A percentile compares a stretch with the other conserved stretches of the same genome.
phyloP scores from a whole-genome alignment of 176 grass and related monocot genomes.

The Chrysopogon serrulatus region DNA sequence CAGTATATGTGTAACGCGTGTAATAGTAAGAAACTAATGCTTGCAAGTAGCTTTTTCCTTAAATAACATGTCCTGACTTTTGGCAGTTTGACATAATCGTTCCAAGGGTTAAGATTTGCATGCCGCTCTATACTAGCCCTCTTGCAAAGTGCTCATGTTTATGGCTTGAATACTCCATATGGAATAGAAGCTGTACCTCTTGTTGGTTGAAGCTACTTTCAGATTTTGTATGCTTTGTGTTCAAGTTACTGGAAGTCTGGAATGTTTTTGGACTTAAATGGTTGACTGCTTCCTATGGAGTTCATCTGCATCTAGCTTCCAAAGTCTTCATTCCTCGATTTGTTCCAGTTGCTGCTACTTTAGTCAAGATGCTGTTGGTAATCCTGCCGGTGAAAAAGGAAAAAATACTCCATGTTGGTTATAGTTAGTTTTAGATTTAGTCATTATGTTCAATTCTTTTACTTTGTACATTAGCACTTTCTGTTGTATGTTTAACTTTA shows the following conservation, averaged over 20 bases:
- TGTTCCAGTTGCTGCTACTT: not conserved
- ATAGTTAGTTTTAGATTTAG: not conserved
- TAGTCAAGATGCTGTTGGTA: not conserved
- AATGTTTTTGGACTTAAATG: not conserved
- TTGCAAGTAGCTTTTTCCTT: not conserved
- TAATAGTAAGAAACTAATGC: not conserved
- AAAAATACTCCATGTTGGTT: not conserved
- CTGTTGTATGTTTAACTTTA: not conserved
- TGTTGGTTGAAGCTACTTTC: not conserved
- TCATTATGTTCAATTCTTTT: not conserved
- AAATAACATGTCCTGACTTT: not conserved
- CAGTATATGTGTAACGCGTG: not conserved
- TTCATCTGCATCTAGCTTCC: not conserved
- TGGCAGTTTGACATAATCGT: not conserved
- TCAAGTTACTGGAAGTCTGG: not conserved
- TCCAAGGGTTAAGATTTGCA: not conserved
- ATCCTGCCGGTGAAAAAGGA: not conserved
- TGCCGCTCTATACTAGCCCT: not conserved
- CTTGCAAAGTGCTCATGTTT: not conserved
- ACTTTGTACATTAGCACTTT: not conserved
- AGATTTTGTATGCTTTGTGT: not conserved
- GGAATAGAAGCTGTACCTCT: not conserved
- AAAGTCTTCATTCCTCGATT: not conserved
- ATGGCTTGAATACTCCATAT: not conserved
- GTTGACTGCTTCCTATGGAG: not conserved